These are phyloP conservation scores for Apophysomyces trapeziformis DNA, from an alignment of 371 early-diverging fungal genomes.

Conservation along the genomic window DNA sequence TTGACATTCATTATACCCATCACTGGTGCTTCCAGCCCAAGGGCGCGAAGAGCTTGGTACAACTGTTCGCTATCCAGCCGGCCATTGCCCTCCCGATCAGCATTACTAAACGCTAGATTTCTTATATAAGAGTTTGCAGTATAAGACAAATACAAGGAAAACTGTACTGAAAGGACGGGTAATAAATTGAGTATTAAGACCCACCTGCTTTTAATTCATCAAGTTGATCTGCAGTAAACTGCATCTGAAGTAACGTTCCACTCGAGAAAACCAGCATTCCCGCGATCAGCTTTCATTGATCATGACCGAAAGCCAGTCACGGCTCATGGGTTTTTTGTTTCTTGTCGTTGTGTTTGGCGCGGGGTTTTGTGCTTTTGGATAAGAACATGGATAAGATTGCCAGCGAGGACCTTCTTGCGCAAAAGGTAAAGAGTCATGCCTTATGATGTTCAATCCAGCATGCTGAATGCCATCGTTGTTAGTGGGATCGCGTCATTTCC, in stretches of 20 bases:
- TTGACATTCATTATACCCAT: constrained; percentile 25
- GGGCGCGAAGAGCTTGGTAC: constrained; percentile 25
- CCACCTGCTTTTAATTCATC: constrained; percentile 1
- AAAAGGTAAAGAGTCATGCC: constrained; percentile 29
- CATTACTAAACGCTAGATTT: constrained; percentile 30
- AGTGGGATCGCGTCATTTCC: constrained; percentile 91
- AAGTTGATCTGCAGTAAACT: neutral
- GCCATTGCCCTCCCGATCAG: constrained; percentile 33
- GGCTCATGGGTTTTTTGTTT: neutral
- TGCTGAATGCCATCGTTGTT: constrained; percentile 12
- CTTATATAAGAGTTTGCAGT: neutral
- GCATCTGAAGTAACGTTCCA: neutral
- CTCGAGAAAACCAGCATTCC: neutral
- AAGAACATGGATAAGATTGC: constrained; percentile 25
- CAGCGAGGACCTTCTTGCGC: constrained; percentile 40
- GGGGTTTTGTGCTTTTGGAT: constrained; percentile 7
- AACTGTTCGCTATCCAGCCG: constrained; percentile 26
- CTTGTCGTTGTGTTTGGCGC: neutral
- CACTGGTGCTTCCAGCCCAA: constrained; percentile 26
- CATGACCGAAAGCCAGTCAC: neutral
- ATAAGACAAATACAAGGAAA: neutral
- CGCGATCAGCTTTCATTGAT: neutral
- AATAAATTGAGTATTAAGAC: too few species aligned
- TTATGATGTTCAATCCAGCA: neutral
- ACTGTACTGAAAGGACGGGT: neutral